phyloP scores from a whole-genome alignment of 2,329 filamentous ascomycete genomes.

The Ceratocystis cacaofunesta region DNA sequence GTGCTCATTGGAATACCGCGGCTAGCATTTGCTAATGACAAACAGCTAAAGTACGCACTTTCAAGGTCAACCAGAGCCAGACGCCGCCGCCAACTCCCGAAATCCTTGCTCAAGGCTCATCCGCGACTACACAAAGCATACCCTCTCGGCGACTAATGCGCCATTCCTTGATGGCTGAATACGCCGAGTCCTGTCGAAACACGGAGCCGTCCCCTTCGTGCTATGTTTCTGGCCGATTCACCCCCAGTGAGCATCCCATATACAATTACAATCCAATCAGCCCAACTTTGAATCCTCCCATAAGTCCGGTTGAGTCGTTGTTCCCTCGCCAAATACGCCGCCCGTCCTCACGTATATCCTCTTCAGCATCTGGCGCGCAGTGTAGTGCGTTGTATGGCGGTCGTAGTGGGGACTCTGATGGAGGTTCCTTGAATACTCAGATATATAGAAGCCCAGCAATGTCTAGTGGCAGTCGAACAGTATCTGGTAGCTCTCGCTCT shows the following conservation, averaged over 20 bases:
- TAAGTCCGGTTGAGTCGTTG: constrained; percentile 2
- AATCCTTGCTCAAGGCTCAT: constrained; percentile 10
- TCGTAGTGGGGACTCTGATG: constrained; percentile 1
- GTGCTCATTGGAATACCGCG: not conserved
- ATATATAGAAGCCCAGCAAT: not conserved
- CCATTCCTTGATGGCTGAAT: constrained; percentile 15
- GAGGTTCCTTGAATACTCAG: not conserved
- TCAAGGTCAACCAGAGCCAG: constrained; percentile 13
- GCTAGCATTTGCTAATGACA: not conserved
- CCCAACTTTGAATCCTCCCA: not conserved
- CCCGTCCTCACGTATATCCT: constrained; percentile 8
- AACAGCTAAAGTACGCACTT: constrained; percentile 13
- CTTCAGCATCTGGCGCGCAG: not conserved
- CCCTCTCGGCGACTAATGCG: constrained; percentile 13
- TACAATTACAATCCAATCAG: constrained; percentile 15
- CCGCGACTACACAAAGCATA: constrained; percentile 3
- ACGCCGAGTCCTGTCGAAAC: constrained; percentile 2
- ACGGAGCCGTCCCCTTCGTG: constrained; percentile 8
- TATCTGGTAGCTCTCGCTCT: constrained; percentile 2
- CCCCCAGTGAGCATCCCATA: constrained; percentile 12
- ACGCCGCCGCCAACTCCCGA: constrained; percentile 3
- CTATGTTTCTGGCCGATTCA: constrained; percentile 2
- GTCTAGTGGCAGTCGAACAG: not conserved
- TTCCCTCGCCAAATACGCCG: constrained; percentile 1
- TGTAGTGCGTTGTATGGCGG: not conserved